Evolutionary conservation across 495 filamentous ascomycete genomes (phyloP).

Genomic region (Pseudevernia furfuracea): DNA sequence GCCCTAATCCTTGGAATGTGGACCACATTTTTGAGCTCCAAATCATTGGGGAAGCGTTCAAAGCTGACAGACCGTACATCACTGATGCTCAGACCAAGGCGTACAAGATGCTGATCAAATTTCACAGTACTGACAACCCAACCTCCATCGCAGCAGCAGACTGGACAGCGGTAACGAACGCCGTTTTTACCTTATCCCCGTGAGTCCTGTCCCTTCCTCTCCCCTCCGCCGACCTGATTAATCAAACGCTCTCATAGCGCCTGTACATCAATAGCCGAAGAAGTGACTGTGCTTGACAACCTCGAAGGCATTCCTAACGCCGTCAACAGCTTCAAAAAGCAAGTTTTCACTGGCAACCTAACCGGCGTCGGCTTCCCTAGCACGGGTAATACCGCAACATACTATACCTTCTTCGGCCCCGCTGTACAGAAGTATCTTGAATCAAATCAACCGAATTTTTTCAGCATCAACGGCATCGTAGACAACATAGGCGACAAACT

Average conservation of each 20-base stretch:
- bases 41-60: constrained; percentile 4
- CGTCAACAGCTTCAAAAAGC: constrained; percentile 13
- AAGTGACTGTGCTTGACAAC: not conserved
- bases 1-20: constrained; percentile 3
- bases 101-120: not conserved
- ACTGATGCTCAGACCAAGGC: not conserved
- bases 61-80: not conserved
- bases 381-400: constrained; percentile 5
- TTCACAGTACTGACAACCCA: not conserved
- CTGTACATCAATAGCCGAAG: not conserved
- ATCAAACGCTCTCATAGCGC: not conserved
- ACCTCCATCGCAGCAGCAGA: not conserved
- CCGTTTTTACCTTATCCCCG: not conserved
- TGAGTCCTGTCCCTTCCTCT: no score
- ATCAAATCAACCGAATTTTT: not conserved
- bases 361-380: not conserved
- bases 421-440: constrained; percentile 3
- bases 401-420: constrained; percentile 2
- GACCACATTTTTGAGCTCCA: constrained; percentile 16
- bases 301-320: constrained; percentile 10
- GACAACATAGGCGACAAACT: not conserved
- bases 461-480: not conserved
- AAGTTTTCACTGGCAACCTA: constrained; percentile 5
- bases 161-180: not conserved
- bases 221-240: no score